Evolutionary conservation across 768 basidiomycete species (phyloP), one percentile per base, ranked within the genome.

Genomic region (Agaricus subrufescens): DNA sequence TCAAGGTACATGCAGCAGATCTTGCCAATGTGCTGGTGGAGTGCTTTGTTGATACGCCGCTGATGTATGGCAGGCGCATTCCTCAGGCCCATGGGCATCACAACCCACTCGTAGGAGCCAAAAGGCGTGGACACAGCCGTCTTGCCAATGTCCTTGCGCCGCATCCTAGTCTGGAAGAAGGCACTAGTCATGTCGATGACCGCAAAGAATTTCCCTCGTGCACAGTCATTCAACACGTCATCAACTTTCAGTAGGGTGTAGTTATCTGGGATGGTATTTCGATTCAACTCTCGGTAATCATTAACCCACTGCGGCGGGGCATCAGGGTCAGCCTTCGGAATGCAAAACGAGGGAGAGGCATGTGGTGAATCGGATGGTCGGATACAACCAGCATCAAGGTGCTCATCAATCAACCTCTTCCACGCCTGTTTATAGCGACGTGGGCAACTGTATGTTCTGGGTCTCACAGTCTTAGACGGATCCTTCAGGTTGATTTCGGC

Each of bases 141-240:
- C 27, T 59, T 62, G 12, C 62, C 57, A 3, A 65, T 54, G 34
- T 67, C 58, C 25, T 66, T 58, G 3, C 46, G 9, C 10, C 56
- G 71, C 63, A 34, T 74, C 68, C n/a, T 70, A 73, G 73, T 71
- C 23, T 67, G 67, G 39, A 67, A 69, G 26, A 66, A 69, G 3
- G 58, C 50, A 45, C 67, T 60, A 7, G 70, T 75, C 69, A 75
- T 75, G 46, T 79, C 70, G 1, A 78, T 65, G 15, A 67, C 73
- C 0, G 61, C 68, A 55, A 66, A 78, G 0, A 74, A 60, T n/a
- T 65, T 67, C 0, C 74, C 74, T 45, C 69, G 68, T 0, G 65
- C 69, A 55, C 70, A 73, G 49, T 75, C 71, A 2, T 47, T 73
- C 9, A 66, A 55, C 3, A 63, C 59, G 47, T 66, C 60, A 1